A percentile compares a stretch with the other conserved stretches of the same genome.
Evolutionary conservation across 2,329 filamentous ascomycete species (phyloP).

Genomic region (Phaeomoniella chlamydospora): DNA sequence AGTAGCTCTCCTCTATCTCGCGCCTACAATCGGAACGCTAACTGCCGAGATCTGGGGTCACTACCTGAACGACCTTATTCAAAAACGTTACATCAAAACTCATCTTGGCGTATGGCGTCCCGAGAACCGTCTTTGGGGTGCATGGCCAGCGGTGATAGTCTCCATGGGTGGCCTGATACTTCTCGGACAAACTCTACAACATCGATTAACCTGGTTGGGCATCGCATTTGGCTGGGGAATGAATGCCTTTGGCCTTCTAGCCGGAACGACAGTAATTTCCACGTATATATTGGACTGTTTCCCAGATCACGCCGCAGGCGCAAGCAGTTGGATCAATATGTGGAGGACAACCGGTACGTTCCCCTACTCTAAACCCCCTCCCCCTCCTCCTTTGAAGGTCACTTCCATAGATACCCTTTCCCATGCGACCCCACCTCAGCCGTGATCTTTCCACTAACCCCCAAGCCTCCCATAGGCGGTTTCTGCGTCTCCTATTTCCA

Average conservation of each 20-base stretch:
- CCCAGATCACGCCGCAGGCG: conserved; percentile 17
- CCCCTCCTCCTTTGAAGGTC: too few relatives aligned
- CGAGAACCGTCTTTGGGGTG: conserved; percentile 20
- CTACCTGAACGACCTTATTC: conserved; percentile 21
- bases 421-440: too few relatives aligned
- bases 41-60: conserved; percentile 18
- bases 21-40: conserved; percentile 18
- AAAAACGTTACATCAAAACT: conserved; percentile 6
- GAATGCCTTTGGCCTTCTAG: conserved; percentile 19
- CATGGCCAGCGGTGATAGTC: conserved; percentile 17
- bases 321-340: conserved; percentile 22
- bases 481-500: conserved; percentile 23
- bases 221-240: conserved; percentile 22
- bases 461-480: too few relatives aligned
- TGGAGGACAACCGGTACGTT: conserved; percentile 24
- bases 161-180: conserved; percentile 18
- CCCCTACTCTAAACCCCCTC: too few relatives aligned
- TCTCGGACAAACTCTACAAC: conserved; percentile 20
- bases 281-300: conserved; percentile 22
- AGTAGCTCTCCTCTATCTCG: conserved; percentile 22
- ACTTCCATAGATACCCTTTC: too few relatives aligned
- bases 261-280: conserved; percentile 20
- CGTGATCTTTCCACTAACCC: too few relatives aligned
- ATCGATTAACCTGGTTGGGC: conserved; percentile 19
- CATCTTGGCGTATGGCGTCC: conserved; percentile 13